A percentile compares a stretch with the other conserved stretches of the same genome.
Evolutionary conservation across 148 eudicot genomes (phyloP).

Genomic region (Cornus florida): DNA sequence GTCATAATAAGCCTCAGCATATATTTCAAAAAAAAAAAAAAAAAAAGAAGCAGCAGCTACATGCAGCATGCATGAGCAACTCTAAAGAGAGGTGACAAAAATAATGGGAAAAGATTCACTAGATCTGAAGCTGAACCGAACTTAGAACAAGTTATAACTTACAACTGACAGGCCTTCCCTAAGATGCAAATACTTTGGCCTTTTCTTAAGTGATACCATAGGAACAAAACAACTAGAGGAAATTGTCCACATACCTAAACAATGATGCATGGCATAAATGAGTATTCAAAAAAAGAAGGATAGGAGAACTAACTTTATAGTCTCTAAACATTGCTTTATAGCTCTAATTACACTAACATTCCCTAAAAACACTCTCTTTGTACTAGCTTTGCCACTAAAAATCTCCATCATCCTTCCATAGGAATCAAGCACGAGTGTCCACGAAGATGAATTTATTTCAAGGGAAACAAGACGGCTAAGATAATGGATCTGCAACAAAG

Average conservation of each 20-base stretch:
- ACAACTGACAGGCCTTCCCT: background rate
- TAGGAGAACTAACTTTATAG: constrained; percentile 45
- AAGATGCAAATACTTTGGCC: background rate
- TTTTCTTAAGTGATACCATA: background rate
- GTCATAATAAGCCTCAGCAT: constrained; percentile 3
- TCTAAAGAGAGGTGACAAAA: background rate
- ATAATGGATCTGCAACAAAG: constrained; percentile 53
- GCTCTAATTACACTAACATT: constrained; percentile 43
- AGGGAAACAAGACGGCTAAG: constrained; percentile 45
- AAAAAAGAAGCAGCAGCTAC: background rate
- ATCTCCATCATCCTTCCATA: constrained; percentile 46
- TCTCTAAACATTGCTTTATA: constrained; percentile 65
- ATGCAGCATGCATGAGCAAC: background rate
- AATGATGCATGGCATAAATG: background rate
- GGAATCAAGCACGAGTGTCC: constrained; percentile 61
- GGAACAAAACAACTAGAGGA: background rate
- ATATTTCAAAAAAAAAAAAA: background rate
- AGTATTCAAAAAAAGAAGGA: background rate
- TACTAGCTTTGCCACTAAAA: constrained; percentile 37
- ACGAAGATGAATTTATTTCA: constrained; percentile 52
- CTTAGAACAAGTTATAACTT: background rate
- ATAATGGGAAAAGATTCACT: background rate
- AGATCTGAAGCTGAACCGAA: background rate
- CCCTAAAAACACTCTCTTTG: constrained; percentile 27
- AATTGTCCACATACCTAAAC: background rate